Conservation (phyloP, 306 rosid genomes). For the Quercus rubra region DNA sequence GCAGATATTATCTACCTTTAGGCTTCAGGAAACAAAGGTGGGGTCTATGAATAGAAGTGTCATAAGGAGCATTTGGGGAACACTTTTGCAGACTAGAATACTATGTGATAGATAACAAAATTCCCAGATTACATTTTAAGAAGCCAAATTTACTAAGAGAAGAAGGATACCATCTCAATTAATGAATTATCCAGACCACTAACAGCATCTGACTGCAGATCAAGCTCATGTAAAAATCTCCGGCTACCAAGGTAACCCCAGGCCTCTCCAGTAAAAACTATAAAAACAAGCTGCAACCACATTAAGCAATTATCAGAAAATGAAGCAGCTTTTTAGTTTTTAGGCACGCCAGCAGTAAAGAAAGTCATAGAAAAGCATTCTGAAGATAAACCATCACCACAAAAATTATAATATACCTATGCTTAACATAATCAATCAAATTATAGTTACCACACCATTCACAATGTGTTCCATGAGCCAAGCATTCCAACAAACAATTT, state of each 20-base stretch:
- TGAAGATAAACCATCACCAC: not conserved
- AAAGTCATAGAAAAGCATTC: not conserved
- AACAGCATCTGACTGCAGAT: constrained; percentile 79
- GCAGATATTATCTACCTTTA: too few species aligned
- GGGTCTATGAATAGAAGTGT: too few species aligned
- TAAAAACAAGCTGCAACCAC: constrained; percentile 81
- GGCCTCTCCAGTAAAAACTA: constrained; percentile 80
- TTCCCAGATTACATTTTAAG: constrained; percentile 11
- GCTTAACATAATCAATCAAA: not conserved
- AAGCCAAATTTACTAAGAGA: constrained; percentile 14
- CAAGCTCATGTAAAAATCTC: constrained; percentile 85
- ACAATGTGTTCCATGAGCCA: not conserved
- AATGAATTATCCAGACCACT: constrained; percentile 62
- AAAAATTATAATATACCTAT: not conserved
- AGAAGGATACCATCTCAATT: constrained; percentile 66
- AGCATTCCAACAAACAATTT: not conserved
- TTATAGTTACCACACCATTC: not conserved
- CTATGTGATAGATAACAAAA: not conserved
- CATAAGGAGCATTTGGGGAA: too few species aligned
- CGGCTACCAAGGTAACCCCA: constrained; percentile 99
- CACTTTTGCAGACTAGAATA: too few species aligned
- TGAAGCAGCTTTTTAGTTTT: not conserved
- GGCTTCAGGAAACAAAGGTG: too few species aligned
- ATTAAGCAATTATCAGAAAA: constrained; percentile 37
- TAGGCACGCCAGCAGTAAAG: not conserved